phyloP scores from a whole-genome alignment of 345 rosid species.

The Citrus trifoliata region DNA sequence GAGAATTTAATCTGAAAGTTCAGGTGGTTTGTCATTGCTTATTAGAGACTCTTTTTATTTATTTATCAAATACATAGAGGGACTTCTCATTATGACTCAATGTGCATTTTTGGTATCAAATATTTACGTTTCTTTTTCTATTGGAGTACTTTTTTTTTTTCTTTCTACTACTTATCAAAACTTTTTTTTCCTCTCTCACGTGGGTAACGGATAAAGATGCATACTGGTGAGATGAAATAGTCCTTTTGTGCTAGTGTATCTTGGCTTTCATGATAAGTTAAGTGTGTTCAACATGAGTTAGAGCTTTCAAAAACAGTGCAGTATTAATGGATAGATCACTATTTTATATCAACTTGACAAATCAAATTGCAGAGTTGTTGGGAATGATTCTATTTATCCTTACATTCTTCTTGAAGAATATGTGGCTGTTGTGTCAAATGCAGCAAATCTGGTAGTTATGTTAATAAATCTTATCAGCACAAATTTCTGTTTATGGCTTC shows the following conservation, averaged over 20 bases:
- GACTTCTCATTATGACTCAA: neutral
- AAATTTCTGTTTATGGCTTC: neutral
- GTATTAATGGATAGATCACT: neutral
- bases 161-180: no score
- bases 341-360: neutral
- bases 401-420: neutral
- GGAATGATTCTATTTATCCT: neutral
- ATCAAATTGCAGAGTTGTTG: neutral
- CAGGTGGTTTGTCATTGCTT: constrained; percentile 46
- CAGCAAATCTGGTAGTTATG: neutral
- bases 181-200: neutral
- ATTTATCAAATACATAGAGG: neutral
- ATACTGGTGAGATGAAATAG: neutral
- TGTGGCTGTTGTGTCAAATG: neutral
- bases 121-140: neutral
- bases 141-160: neutral
- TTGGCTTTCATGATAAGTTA: neutral
- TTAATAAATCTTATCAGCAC: neutral
- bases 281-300: neutral
- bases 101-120: neutral
- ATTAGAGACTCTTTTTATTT: neutral
- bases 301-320: neutral
- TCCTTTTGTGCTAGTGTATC: neutral
- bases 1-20: constrained; percentile 77
- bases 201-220: neutral